Evolutionary conservation across 306 rosid genomes (phyloP), one percentile per base, ranked within the genome.

Genomic region (Vigna angularis): DNA sequence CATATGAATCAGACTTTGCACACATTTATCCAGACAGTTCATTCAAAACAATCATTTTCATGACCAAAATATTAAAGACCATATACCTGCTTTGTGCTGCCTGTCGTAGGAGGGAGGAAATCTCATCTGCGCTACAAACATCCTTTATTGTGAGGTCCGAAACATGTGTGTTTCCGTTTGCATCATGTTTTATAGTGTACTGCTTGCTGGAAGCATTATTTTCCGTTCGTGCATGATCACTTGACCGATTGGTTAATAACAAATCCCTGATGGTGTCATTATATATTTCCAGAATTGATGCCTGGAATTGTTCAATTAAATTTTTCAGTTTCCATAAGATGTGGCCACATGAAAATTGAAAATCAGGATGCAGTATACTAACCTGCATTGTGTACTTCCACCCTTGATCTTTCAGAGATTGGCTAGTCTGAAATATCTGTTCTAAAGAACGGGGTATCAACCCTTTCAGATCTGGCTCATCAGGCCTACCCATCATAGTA

Each of bases 371-470:
- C 63, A 79, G 34, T 53, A 50, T 49, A 34, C 42, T 30, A 83
- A 92, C 98, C 93, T 89, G 97, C 98, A 95, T 95, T 79, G 78
- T 87, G 86, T 87, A 92, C 67, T 86, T 89, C 98, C 98, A 95
- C 7, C 98, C 98, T 63, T 91, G 98, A 59, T 84, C 79, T 81
- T 88, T 86, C 51, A 92, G 96, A 49, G 93, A 76, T 77, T 92
- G 98, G 79, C 96, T 95, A 0, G 72, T 75, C 78, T 92, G 92
- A 73, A 95, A 95, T 74, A 95, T 89, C 36, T 95, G 98, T 81
- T 95, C 98, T 3, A 95, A 83, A 8, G 98, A 90, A 57, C 97
- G 97, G 1, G 98, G 98, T 59, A 95, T 95, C 83, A 95, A 55
- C 66, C 98, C 98, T 87, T 91, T 95, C 68, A 91, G 82, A 26